phyloP scores from a whole-genome alignment of 768 basidiomycete genomes.

The Termitomyces sp. region DNA sequence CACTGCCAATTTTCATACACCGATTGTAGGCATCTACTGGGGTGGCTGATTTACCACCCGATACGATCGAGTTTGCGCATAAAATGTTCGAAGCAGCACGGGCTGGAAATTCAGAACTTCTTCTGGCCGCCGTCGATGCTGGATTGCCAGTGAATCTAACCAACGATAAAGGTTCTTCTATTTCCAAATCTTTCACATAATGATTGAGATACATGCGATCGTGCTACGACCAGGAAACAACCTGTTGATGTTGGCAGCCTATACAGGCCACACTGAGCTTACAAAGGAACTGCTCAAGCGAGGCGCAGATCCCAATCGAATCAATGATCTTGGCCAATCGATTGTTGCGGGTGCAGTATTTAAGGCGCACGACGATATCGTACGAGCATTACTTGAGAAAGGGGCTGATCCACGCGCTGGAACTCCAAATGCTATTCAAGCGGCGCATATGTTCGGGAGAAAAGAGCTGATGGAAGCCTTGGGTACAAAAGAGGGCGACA shows the following conservation, averaged over 20 bases:
- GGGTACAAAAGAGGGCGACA: constrained; percentile 60
- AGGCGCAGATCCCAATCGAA: constrained; percentile 63
- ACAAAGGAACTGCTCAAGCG: constrained; percentile 50
- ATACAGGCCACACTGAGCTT: constrained; percentile 62
- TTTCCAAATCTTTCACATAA: background rate
- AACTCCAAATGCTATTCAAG: constrained; percentile 65
- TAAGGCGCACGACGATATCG: constrained; percentile 66
- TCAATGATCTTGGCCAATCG: constrained; percentile 73
- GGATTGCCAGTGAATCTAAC: constrained; percentile 74
- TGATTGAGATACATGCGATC: constrained; percentile 2
- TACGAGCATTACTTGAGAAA: constrained; percentile 49
- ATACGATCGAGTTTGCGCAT: constrained; percentile 57
- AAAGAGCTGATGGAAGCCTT: constrained; percentile 53
- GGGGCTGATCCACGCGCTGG: constrained; percentile 68
- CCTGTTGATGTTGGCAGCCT: constrained; percentile 76
- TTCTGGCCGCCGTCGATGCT: constrained; percentile 61
- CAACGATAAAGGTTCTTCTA: constrained; percentile 58
- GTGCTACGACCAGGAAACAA: constrained; percentile 57
- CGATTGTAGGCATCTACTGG: constrained; percentile 1
- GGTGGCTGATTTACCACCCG: constrained; percentile 30
- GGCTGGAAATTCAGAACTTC: constrained; percentile 47
- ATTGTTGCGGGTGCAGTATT: constrained; percentile 78
- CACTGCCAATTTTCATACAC: background rate
- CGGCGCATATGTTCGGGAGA: constrained; percentile 66
- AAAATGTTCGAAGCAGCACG: constrained; percentile 78